phyloP scores from a whole-genome alignment of 2,329 filamentous ascomycete species.

The Massarina eburnea region DNA sequence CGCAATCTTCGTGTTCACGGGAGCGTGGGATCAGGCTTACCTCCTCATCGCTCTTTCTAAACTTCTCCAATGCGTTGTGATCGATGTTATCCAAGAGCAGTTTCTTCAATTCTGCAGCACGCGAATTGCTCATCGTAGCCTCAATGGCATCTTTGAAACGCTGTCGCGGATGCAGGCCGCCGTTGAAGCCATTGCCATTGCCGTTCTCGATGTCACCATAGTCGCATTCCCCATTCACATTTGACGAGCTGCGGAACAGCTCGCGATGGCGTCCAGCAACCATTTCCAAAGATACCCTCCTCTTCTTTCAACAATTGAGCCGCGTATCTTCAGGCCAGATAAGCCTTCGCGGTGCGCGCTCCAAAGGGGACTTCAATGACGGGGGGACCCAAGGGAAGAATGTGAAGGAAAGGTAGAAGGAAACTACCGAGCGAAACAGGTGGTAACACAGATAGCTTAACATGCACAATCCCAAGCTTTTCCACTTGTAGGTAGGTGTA shows the following conservation, averaged over 20 bases:
- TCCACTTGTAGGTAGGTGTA: not conserved
- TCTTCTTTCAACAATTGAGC: not conserved
- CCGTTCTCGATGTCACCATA: conserved; percentile 31
- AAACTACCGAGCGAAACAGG: no score
- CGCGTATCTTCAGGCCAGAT: not conserved
- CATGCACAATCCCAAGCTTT: not conserved
- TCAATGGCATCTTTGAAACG: conserved; percentile 53
- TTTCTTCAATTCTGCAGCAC: conserved; percentile 52
- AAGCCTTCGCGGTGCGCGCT: no score
- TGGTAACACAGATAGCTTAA: no score
- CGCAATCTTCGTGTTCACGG: no score
- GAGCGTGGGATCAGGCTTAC: conserved; percentile 20
- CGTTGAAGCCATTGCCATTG: conserved; percentile 29
- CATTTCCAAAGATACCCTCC: conserved; percentile 19
- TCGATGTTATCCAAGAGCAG: conserved; percentile 52
- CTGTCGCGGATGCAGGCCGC: conserved; percentile 16
- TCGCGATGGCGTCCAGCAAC: conserved; percentile 22
- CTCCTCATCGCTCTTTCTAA: conserved; percentile 55
- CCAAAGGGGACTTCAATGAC: no score
- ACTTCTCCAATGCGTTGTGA: conserved; percentile 51
- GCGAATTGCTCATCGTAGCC: conserved; percentile 49
- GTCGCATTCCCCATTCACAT: not conserved
- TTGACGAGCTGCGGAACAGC: conserved; percentile 13
- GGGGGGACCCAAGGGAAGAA: no score
- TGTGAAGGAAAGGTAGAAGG: no score